phyloP scores from a whole-genome alignment of 2,329 filamentous ascomycete genomes.

The Chrysosporium keratinophilum region DNA sequence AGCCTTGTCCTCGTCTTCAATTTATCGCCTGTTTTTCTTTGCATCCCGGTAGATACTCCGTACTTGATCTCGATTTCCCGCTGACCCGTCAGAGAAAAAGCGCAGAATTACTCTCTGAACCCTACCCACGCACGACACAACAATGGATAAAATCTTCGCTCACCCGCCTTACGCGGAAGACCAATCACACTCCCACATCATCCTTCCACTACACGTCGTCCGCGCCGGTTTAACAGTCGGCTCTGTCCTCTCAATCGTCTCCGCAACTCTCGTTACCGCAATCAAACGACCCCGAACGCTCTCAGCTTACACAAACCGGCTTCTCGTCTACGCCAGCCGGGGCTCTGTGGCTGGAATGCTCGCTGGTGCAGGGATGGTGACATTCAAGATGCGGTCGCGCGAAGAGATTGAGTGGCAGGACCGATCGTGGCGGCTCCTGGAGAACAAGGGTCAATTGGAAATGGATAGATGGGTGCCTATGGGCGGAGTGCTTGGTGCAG shows the following conservation, averaged over 20 bases:
- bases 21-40: background rate
- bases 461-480: conserved; percentile 6
- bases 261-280: conserved; percentile 6
- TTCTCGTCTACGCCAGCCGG: conserved; percentile 11
- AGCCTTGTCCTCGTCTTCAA: background rate
- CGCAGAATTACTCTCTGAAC: background rate
- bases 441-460: conserved; percentile 9
- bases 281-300: conserved; percentile 8
- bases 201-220: conserved; percentile 11
- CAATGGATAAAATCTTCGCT: conserved; percentile 13
- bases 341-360: conserved; percentile 10
- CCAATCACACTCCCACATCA: conserved; percentile 8
- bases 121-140: background rate
- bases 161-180: conserved; percentile 13
- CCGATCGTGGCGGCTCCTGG: conserved; percentile 10
- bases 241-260: conserved; percentile 9
- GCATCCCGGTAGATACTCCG: too few species aligned
- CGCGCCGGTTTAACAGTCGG: conserved; percentile 10
- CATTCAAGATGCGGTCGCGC: conserved; percentile 7
- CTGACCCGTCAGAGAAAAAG: too few species aligned
- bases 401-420: conserved; percentile 14
- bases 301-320: conserved; percentile 3
- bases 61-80: too few species aligned
- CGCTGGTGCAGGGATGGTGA: conserved; percentile 3
- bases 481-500: conserved; percentile 8